Percentiles rank a stretch among this genome's conserved stretches.
Evolutionary conservation across 2,329 filamentous ascomycete species (phyloP).

Genomic region (Arachnopeziza araneosa): DNA sequence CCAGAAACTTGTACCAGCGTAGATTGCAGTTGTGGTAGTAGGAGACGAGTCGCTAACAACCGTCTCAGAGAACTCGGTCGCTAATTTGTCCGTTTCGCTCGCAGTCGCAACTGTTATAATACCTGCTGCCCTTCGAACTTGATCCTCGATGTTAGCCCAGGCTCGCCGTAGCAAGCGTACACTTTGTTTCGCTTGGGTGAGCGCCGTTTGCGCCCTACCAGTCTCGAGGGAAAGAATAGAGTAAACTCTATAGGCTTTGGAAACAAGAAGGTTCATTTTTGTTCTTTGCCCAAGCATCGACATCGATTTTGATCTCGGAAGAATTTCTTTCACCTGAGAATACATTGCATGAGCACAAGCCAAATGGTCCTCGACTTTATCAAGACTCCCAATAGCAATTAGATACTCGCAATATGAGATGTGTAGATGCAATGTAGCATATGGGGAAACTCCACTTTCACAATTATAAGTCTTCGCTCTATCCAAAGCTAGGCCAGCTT

Average conservation of each 20-base stretch:
- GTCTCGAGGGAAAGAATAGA: conserved; percentile 31
- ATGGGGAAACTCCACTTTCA: conserved; percentile 35
- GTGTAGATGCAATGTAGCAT: conserved; percentile 52
- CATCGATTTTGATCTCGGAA: conserved; percentile 8
- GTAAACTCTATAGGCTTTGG: conserved; percentile 33
- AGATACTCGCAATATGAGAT: conserved; percentile 71
- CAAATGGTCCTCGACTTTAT: conserved; percentile 45
- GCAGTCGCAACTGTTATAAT: not conserved
- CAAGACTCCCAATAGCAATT: conserved; percentile 58
- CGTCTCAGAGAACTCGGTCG: conserved; percentile 31
- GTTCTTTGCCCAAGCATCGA: conserved; percentile 20
- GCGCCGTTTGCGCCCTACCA: conserved; percentile 53
- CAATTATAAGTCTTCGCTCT: conserved; percentile 48
- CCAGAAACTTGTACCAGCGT: conserved; percentile 65
- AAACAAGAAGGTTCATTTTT: conserved; percentile 24
- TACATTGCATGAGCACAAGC: conserved; percentile 22
- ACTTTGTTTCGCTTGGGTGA: conserved; percentile 51
- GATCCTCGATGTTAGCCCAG: conserved; percentile 34
- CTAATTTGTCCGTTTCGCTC: conserved; percentile 23
- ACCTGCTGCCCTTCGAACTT: conserved; percentile 6
- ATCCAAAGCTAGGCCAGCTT: conserved; percentile 51
- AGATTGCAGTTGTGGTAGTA: not conserved
- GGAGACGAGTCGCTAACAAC: conserved; percentile 15
- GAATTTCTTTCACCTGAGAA: conserved; percentile 20
- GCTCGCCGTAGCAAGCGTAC: conserved; percentile 42